These are phyloP conservation scores for Serpula lacrymans DNA, from an alignment of 768 basidiomycete species.

Conservation along the genomic window DNA sequence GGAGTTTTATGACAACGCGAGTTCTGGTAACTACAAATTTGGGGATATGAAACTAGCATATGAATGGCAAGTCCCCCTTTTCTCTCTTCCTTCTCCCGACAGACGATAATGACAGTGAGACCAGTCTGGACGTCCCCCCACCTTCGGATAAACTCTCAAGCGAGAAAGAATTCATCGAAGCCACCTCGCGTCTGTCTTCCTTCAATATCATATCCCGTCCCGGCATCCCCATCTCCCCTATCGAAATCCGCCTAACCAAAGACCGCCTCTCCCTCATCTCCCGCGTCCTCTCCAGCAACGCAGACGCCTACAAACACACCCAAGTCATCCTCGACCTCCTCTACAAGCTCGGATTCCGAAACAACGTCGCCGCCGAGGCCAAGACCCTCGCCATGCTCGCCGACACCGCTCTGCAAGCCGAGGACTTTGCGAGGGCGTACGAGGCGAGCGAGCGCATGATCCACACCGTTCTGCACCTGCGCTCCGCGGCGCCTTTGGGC, in stretches of 20 bases:
- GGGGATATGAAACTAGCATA: conserved; percentile 98
- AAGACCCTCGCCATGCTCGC: conserved; percentile 88
- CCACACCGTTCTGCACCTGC: conserved; percentile 50
- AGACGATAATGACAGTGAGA: conserved; percentile 8
- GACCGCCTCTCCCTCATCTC: conserved; percentile 87
- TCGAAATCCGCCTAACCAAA: conserved; percentile 90
- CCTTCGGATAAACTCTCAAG: conserved; percentile 55
- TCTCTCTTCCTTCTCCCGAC: conserved; percentile 4
- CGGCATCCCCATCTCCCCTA: conserved; percentile 78
- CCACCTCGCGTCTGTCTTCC: conserved; percentile 91
- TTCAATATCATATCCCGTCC: conserved; percentile 79
- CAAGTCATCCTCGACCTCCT: conserved; percentile 90
- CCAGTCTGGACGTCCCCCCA: conserved; percentile 73
- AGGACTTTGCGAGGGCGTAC: conserved; percentile 75
- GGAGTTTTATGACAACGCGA: conserved; percentile 95
- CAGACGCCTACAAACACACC: conserved; percentile 86
- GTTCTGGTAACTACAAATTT: conserved; percentile 83
- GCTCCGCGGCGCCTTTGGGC: conserved; percentile 25
- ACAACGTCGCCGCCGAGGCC: conserved; percentile 72
- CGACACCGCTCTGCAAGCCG: conserved; percentile 78
- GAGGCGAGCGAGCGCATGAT: conserved; percentile 74
- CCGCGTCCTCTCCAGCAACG: conserved; percentile 78
- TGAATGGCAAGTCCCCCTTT: conserved; percentile 64
- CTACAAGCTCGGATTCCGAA: conserved; percentile 78
- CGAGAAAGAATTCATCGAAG: conserved; percentile 95